Percentiles rank a stretch among this genome's conserved stretches.
These are phyloP conservation scores for Monosporascus sp. DNA, from an alignment of 2,329 filamentous ascomycete genomes.

Conservation along the genomic window DNA sequence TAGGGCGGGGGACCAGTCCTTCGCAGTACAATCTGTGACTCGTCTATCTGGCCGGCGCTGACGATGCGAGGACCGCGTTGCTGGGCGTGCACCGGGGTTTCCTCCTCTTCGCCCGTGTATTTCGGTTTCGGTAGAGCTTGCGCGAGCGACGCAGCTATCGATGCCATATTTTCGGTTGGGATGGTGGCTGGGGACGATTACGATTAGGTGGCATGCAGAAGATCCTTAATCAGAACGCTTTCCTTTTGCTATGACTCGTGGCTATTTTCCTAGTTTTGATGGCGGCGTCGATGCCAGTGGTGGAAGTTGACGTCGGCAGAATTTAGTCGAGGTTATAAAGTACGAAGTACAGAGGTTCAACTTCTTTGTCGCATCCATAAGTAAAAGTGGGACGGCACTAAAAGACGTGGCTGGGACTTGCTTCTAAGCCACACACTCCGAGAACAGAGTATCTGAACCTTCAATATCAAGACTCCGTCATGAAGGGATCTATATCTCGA, in stretches of 20 bases:
- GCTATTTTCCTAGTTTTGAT: not conserved
- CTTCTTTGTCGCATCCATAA: not conserved
- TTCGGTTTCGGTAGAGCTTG: conserved; percentile 82
- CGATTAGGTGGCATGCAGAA: conserved; percentile 12
- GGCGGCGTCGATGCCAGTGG: not conserved
- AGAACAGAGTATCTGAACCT: no score
- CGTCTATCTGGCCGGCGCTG: conserved; percentile 71
- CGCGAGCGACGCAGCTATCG: conserved; percentile 66
- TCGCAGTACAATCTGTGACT: conserved; percentile 76
- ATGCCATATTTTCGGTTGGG: conserved; percentile 47
- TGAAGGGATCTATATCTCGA: no score
- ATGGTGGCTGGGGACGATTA: conserved; percentile 4
- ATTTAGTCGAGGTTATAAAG: not conserved
- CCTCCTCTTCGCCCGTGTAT: conserved; percentile 86
- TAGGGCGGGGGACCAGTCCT: conserved; percentile 82
- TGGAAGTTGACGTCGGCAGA: not conserved
- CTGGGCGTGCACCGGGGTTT: conserved; percentile 63
- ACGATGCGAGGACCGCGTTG: conserved; percentile 79
- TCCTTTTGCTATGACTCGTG: not conserved
- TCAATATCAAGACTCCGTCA: no score
- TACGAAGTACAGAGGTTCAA: not conserved
- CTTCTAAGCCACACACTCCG: not conserved
- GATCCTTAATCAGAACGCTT: not conserved
- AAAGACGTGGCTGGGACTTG: not conserved
- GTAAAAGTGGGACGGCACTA: not conserved